Evolutionary conservation across 768 basidiomycete genomes (phyloP), one percentile per base, ranked within the genome.

Genomic region (Boletus coccyginus): DNA sequence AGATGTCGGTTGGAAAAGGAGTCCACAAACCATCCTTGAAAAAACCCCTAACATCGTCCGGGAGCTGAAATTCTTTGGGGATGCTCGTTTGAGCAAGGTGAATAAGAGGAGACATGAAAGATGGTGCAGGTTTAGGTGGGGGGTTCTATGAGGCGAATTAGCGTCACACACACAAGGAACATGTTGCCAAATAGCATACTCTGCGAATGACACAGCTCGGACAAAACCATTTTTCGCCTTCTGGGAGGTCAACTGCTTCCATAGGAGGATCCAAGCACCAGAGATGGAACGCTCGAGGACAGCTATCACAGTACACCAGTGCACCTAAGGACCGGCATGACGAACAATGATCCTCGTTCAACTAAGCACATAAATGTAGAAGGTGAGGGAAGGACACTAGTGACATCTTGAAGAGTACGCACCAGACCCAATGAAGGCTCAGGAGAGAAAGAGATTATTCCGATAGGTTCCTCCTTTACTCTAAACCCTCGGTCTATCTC

Each of bases 201-300:
- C 88, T 85, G 59, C 80, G 78, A 62, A 85, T 77, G 52, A 74
- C 72, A 74, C 90, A 92, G 52, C 80, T 77, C 40, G 86, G 87
- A 73, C 92, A 92, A 73, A 85, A 91, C 87, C 88, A 94, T 68
- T 83, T 80, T 46, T 79, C 75, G 62, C 86, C 83, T 73, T 92
- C 90, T 13, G 90, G 89, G 44, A 97, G 84, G 71, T 97, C 93
- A 58, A 88, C 80, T 47, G 85, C 77, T 59, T 94, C 91, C 78
- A 98, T 83, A 21, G 97, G 97, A 51, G 97, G 97, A 71, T 99
- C 90, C 61, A 99, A 81, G 72, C 97, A 99, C 83, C 90, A 87
- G 57, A 98, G 85, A 74, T 99, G 97, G 72, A 97, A 99, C 8
- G 94, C 93, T 60, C 89, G 78, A 36, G 96, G 92, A 70, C 97